Percentiles rank a stretch among this genome's conserved stretches.
Evolutionary conservation across 768 basidiomycete genomes (phyloP).

Genomic region (Cyclocybe cylindracea): DNA sequence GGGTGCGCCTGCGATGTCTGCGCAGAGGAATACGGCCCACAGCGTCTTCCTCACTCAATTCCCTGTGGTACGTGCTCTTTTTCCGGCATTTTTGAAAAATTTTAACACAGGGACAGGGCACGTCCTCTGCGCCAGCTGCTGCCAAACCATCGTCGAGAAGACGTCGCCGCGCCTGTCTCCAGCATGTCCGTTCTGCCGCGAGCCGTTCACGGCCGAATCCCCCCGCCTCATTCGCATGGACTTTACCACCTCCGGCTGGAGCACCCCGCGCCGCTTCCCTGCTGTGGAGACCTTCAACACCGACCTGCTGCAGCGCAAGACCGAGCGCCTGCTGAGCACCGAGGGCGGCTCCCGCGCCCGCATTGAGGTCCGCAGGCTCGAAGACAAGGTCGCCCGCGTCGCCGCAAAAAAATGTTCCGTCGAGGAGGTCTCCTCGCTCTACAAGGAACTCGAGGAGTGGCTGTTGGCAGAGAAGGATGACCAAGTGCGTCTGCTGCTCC

Average conservation of each 20-base stretch:
- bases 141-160: slow-evolving; percentile 82
- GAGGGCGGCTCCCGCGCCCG: slow-evolving; percentile 45
- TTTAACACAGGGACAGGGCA: slow-evolving; percentile 55
- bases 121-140: slow-evolving; percentile 76
- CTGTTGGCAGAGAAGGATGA: slow-evolving; percentile 65
- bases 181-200: slow-evolving; percentile 84
- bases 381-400: slow-evolving; percentile 77
- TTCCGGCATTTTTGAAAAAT: slow-evolving; percentile 18
- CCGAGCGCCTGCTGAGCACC: slow-evolving; percentile 48
- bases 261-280: slow-evolving; percentile 61
- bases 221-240: slow-evolving; percentile 82
- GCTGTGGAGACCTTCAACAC: slow-evolving; percentile 46
- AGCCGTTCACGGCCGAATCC: slow-evolving; percentile 64
- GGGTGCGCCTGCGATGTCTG: slow-evolving; percentile 89
- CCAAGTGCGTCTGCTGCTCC: slow-evolving; percentile 51
- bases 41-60: slow-evolving; percentile 76
- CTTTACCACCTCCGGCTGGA: slow-evolving; percentile 68
- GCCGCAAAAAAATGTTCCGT: slow-evolving; percentile 87
- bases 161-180: slow-evolving; percentile 69
- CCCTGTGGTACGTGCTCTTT: slow-evolving; percentile 66
- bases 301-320: slow-evolving; percentile 45
- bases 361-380: slow-evolving; percentile 64
- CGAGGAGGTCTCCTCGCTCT: slow-evolving; percentile 77
- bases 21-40: slow-evolving; percentile 81
- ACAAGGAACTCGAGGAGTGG: slow-evolving; percentile 81